Conservation (phyloP, 345 rosid genomes). For the Pugionium cornutum region DNA sequence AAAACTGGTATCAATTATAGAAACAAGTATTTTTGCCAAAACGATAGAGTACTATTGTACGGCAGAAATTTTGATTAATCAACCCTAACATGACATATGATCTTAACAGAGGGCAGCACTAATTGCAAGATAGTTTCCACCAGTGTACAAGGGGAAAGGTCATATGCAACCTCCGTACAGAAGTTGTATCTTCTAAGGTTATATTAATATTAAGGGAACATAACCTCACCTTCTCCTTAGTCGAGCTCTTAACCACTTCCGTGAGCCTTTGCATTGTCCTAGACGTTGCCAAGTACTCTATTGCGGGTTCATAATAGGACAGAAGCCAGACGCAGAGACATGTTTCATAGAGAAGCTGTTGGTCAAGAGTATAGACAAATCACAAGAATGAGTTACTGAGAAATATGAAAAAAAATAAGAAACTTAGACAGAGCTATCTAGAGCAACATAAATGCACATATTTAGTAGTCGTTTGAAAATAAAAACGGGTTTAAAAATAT, state of each 20-base stretch:
- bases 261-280: constrained; percentile 73
- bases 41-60: no score
- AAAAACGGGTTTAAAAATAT: not conserved
- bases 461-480: constrained; percentile 13
- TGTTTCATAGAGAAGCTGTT: constrained; percentile 94
- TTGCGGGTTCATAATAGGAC: constrained; percentile 89
- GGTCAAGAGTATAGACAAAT: constrained; percentile 12
- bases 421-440: constrained; percentile 7
- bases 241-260: constrained; percentile 84
- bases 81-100: no score
- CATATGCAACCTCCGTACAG: no score
- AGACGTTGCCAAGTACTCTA: constrained; percentile 84
- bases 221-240: constrained; percentile 83
- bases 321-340: constrained; percentile 94
- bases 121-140: no score
- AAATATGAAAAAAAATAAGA: constrained; percentile 15
- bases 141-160: no score
- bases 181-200: no score
- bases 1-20: no score
- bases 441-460: constrained; percentile 2
- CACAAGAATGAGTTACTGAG: constrained; percentile 24
- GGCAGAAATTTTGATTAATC: no score
- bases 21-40: no score
- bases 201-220: not conserved
- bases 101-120: no score